Conservation (phyloP, 2,329 filamentous ascomycete species). For the Lasiodiplodia sp. region DNA sequence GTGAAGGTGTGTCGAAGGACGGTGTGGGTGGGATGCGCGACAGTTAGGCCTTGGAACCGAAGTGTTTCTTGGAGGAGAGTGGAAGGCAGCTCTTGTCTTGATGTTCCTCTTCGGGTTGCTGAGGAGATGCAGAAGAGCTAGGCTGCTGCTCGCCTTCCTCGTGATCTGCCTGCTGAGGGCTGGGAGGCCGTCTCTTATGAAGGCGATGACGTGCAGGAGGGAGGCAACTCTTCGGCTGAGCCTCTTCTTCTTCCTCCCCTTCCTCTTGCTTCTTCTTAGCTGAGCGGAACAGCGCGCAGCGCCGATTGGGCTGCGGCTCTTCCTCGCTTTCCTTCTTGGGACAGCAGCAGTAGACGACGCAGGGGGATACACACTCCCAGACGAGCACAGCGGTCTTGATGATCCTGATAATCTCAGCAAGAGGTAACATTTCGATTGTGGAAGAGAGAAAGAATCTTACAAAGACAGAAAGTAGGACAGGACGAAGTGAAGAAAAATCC, state of each 20-base stretch:
- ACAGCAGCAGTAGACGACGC: constrained; percentile 23
- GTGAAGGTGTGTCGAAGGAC: background rate
- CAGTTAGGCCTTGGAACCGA: constrained; percentile 7
- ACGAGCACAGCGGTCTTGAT: constrained; percentile 25
- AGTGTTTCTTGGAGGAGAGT: background rate
- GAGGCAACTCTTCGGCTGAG: constrained; percentile 8
- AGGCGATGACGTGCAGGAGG: constrained; percentile 6
- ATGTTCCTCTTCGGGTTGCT: constrained; percentile 2
- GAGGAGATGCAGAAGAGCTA: background rate
- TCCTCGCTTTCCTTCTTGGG: constrained; percentile 8
- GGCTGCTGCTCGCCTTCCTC: background rate
- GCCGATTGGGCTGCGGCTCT: constrained; percentile 13
- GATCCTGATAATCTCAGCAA: constrained; percentile 25
- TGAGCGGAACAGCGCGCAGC: constrained; percentile 7
- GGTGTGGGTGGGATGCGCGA: background rate
- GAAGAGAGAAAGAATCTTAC: constrained; percentile 18
- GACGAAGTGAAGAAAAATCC: background rate
- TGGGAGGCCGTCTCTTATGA: background rate
- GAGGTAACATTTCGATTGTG: constrained; percentile 24
- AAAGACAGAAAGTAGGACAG: constrained; percentile 9
- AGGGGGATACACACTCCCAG: constrained; percentile 26
- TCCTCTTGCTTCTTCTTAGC: background rate
- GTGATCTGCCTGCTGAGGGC: background rate
- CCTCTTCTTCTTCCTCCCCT: background rate
- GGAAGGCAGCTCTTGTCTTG: constrained; percentile 13